Evolutionary conservation across 2,329 filamentous ascomycete species (phyloP), one percentile per base, ranked within the genome.

Genomic region (Aspergillus brunneoviolaceus): DNA sequence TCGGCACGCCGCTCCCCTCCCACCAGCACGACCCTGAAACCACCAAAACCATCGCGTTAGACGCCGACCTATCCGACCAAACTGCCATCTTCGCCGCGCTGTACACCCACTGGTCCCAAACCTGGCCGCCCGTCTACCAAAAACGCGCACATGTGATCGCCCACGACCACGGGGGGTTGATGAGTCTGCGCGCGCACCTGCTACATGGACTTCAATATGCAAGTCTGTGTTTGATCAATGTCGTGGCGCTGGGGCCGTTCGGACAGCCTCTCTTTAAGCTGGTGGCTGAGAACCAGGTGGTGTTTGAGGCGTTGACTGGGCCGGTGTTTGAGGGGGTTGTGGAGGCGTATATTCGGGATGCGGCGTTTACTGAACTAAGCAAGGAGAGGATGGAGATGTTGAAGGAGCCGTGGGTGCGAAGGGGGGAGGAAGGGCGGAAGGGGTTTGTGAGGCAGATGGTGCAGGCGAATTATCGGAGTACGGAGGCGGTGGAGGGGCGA

Each of bases 151-250:
- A 79, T 55, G 68, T 82, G 0, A 62, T 82, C 1, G 79, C 79
- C 0, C 80, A 82, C 59, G 80, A 82, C 31, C 75, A 80, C 39
- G 80, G 72, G 1, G 79, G 80, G 0, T 59, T 80, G 10, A 73
- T 81, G 48, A 71, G 70, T 21, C 52, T 81, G 5, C 74, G 79
- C 2, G 73, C 73, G 0, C 69, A 77, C 53, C 63, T 81, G 0
- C 50, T 79, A 0, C 77, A 80, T 54, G 68, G 63, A 2, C 72
- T 71, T 11, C 59, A 72, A 0, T 81, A 76, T 59, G 69, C 67
- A 2, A 78, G 74, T 35, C 67, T 82, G 1, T 75, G 77, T 33
- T 68, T 81, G 0, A 72, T 80, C 21, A 75, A 82, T 45, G 78
- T 80, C 0, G 80, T 81, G 4, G 73, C 76, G 0, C 67, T 81